Base-by-base conservation (phyloP, 2,329 filamentous ascomycete species). In the Venturia oleaginea region DNA sequence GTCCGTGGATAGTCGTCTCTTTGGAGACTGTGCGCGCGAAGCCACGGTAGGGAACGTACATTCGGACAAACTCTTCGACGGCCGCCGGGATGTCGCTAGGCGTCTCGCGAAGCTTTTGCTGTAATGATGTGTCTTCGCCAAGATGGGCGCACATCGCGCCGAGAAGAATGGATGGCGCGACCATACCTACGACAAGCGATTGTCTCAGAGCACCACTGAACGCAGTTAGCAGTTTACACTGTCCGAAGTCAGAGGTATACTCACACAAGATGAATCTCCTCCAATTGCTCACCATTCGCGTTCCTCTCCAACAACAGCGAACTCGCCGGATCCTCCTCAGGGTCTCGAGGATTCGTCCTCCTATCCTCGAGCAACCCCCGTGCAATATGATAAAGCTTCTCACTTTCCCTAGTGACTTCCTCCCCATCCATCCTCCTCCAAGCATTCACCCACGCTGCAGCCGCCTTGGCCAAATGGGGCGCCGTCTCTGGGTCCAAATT, bases 1-100 rank as follows among this genome's bases (percentile, higher is more conserved):
- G 34, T 22, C 64, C 64, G 38, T 62, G 38, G 17, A 65, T 63
- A 19, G 40, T 51, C 24, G 46, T 43, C 7, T 62, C 46, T 55
- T 55, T 63, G 0, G 65, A 65, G 3, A 61, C 62, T 8, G 67
- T 68, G 11, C 67, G 62, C 7, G 61, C 55, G 51, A 68, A 68
- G 15, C 66, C 66, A 19, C 67, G 65, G 54, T 68, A 68, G 4
- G 67, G 67, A 2, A 59, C 54, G 38, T 68, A 68, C 19, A 68
- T 40, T 15, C 67, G 64, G 15, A 68, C 57, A 34, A 68, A 68
- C 60, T 68, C 67, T 55, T 68, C 67, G 30, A 65, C 27, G 11
- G 64, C 64, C 22, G 59, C 43, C 13, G 59, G 59, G 22, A 63
- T 42, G 7, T 65, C 66, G 7, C 22, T 19, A 15, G 62, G 62